Evolutionary conservation across 768 basidiomycete genomes (phyloP).

Genomic region (Suillus alpinus): DNA sequence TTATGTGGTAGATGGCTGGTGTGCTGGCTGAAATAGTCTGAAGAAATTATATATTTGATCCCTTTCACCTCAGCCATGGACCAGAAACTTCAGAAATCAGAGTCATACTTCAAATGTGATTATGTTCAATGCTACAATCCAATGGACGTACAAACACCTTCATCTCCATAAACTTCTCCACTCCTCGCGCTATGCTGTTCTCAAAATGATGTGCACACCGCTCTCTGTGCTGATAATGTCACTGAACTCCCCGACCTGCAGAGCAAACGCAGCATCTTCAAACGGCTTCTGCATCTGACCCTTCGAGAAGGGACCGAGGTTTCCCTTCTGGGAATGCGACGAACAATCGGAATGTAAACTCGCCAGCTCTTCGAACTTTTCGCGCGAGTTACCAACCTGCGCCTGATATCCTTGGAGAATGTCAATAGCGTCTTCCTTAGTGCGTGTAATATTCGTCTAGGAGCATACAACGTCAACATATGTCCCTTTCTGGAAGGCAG

Average conservation of each 20-base stretch:
- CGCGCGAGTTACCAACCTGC: constrained; percentile 30
- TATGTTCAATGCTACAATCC: constrained; percentile 1
- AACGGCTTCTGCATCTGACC: constrained; percentile 98
- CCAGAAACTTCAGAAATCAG: background rate
- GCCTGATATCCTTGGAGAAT: constrained; percentile 65
- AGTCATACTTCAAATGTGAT: background rate
- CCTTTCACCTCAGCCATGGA: background rate
- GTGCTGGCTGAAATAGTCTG: background rate
- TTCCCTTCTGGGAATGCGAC: constrained; percentile 77
- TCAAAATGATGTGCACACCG: constrained; percentile 90
- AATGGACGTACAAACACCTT: background rate
- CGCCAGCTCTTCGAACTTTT: constrained; percentile 79
- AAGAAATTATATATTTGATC: background rate
- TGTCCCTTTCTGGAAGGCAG: constrained; percentile 1
- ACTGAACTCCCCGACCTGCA: constrained; percentile 75
- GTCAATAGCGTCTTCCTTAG: constrained; percentile 86
- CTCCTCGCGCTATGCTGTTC: constrained; percentile 55
- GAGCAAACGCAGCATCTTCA: constrained; percentile 79
- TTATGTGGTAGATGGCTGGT: background rate
- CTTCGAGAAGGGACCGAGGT: constrained; percentile 81
- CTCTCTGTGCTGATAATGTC: constrained; percentile 86
- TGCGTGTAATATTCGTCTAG: constrained; percentile 75
- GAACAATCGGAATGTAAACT: constrained; percentile 82
- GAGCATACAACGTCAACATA: constrained; percentile 1
- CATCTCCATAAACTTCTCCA: background rate